Evolutionary conservation across 257 asterid species (phyloP), one percentile per base, ranked within the genome.

Genomic region (Rubia yunnanensis): DNA sequence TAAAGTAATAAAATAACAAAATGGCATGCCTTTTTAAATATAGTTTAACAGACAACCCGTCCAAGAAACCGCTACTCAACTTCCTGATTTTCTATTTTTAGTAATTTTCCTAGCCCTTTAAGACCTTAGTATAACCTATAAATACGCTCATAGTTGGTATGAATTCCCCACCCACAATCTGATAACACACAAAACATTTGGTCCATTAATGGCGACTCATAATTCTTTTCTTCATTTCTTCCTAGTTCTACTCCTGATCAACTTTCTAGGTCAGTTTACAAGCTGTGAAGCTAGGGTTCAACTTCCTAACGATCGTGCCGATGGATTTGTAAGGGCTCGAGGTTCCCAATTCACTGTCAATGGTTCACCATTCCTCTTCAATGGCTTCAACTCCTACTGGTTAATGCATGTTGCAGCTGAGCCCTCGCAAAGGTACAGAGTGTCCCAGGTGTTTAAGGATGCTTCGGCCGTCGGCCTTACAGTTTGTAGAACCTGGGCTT

Each of bases 351-450:
- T 89, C 70, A 65, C 76, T 24, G 60, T 88, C 15, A 70, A 83
- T 7, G 87, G 87, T 7, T 79, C 90, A 0, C 86, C 92, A 6
- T 86, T 84, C 41, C 84, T 86, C 18, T 86, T 86, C 67, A 88
- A 86, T 65, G 92, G 96, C 6, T 88, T 88, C 81, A 88, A 88
- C 44, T 15, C 96, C 13, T 89, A 89, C 27, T 89, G 96, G 96
- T 69, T 86, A 80, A 86, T 89, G 95, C 72, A 86, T n/a, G 76
- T 85, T 0, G 90, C 92, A 0, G 10, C 87, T 0, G 78, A 89
- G 30, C 85, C 87, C 17, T 30, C 13, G 34, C 72, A 84, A 13
- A 77, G 95, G 69, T 5, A 67, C 69, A 86, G 83, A 66, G 92
- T 84, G 0, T 70, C 92, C 2, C 72, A 82, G 11, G 96, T 81